Evolutionary conservation across 1,139 yeast genomes (phyloP), one percentile per base, ranked within the genome.

Genomic region (Zygosaccharomyces pseudobailii): DNA sequence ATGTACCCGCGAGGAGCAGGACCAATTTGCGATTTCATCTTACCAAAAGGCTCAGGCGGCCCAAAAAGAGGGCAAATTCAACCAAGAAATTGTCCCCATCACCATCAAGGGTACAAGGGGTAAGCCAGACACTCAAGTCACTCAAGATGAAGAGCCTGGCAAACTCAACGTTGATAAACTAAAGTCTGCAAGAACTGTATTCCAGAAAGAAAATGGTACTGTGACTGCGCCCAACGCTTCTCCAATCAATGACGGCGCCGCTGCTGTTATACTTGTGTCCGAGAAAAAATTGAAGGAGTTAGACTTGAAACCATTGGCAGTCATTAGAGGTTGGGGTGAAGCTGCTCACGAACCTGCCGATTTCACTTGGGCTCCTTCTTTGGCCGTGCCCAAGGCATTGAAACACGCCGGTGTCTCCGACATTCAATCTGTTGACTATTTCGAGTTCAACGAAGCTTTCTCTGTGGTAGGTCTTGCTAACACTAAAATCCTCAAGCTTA

Each of bases 181-280:
- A 59, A 80, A 76, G 67, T 52, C 83, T 51, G 96, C 97, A 35
- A 84, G 97, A 74, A 80, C 97, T 48, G 97, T 87, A 28, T 92
- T 92, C 82, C 84, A 87, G 72, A 82, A 80, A 71, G 96, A 83
- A 60, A 82, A 78, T 51, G 97, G 97, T 65, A 87, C 97, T 36
- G 92, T 90, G 54, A 92, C 98, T 44, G 97, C 95, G 33, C 95
- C 97, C 60, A 92, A 92, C 70, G 95, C 97, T 37, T 88, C 97
- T 36, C 88, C 94, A 63, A 76, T 92, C 65, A 92, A 89, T 69
- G 98, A 92, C 68, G 98, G 98, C 71, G 97, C 87, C 68, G 96
- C 97, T 51, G 97, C 97, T 40, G 79, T 92, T 39, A 74, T 92
- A 43, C 77, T 92, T 59, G 94, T 87, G 46, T 85, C 95, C 48